phyloP scores from a whole-genome alignment of 495 filamentous ascomycete genomes.

The Parathielavia appendiculata region DNA sequence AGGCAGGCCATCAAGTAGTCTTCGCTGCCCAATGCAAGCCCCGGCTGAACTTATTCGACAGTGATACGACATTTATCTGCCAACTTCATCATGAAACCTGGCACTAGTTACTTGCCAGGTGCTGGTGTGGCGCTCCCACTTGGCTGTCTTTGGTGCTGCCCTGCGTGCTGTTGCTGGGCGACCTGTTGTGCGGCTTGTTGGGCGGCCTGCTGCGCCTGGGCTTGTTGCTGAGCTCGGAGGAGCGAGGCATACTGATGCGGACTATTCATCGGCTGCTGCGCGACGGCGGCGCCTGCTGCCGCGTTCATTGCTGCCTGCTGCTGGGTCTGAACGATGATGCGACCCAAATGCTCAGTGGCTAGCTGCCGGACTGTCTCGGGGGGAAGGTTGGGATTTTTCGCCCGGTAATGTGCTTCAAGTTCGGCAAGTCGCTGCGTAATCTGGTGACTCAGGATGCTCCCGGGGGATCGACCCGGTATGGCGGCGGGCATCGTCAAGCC shows the following conservation, averaged over 20 bases:
- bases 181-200: conserved; percentile 21
- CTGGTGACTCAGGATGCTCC: conserved; percentile 22
- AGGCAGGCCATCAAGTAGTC: conserved; percentile 4
- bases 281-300: conserved; percentile 39
- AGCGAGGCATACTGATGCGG: conserved; percentile 71
- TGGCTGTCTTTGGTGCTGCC: conserved; percentile 37
- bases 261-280: conserved; percentile 29
- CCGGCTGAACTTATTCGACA: not conserved
- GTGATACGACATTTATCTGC: not conserved
- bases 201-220: conserved; percentile 28
- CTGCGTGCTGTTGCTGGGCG: conserved; percentile 26
- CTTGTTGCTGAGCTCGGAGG: conserved; percentile 62
- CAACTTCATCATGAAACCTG: too few relatives aligned
- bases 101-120: conserved; percentile 19
- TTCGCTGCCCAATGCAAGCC: not conserved
- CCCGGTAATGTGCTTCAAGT: conserved; percentile 34
- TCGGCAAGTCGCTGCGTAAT: conserved; percentile 31
- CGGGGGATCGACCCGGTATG: conserved; percentile 36
- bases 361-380: conserved; percentile 56
- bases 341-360: conserved; percentile 53
- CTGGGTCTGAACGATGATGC: conserved; percentile 31
- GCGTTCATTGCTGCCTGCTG: conserved; percentile 36
- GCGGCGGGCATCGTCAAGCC: conserved; percentile 36
- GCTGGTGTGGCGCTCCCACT: conserved; percentile 42
- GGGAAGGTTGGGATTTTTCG: conserved; percentile 51